phyloP scores from a whole-genome alignment of 345 rosid species.

The Eucalyptus melliodora region DNA sequence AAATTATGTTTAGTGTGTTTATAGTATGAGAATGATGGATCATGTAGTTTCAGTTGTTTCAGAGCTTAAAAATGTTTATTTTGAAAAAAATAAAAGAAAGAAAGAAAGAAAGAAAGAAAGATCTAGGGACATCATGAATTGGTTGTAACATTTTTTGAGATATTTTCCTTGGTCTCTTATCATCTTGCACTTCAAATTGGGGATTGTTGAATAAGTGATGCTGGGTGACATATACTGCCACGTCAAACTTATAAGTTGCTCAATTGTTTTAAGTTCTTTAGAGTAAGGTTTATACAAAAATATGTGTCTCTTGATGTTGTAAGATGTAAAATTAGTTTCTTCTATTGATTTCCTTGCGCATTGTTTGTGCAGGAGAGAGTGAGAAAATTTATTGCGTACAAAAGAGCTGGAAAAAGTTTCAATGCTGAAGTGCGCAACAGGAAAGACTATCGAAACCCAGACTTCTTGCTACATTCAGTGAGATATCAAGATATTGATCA shows the following conservation, averaged over 20 bases:
- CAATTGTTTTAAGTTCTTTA: neutral
- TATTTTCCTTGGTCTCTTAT: neutral
- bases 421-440: conserved; percentile 91
- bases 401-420: conserved; percentile 84
- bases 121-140: neutral
- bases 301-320: neutral
- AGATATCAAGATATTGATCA: conserved; percentile 89
- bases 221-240: neutral
- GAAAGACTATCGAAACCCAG: conserved; percentile 93
- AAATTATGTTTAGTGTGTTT: neutral
- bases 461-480: conserved; percentile 87
- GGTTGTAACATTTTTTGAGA: neutral
- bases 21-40: neutral
- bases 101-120: neutral
- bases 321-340: neutral
- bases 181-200: neutral
- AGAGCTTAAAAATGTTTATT: neutral
- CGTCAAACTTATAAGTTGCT: neutral
- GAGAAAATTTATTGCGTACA: conserved; percentile 68
- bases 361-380: conserved; percentile 52
- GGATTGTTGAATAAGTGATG: neutral
- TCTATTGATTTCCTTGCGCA: neutral
- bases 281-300: neutral
- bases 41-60: neutral
- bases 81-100: too few species aligned